A percentile compares a stretch with the other conserved stretches of the same genome.
These are phyloP conservation scores for Austroboletus novae-zelandiae DNA, from an alignment of 1,284 basidiomycete genomes.

Conservation along the genomic window DNA sequence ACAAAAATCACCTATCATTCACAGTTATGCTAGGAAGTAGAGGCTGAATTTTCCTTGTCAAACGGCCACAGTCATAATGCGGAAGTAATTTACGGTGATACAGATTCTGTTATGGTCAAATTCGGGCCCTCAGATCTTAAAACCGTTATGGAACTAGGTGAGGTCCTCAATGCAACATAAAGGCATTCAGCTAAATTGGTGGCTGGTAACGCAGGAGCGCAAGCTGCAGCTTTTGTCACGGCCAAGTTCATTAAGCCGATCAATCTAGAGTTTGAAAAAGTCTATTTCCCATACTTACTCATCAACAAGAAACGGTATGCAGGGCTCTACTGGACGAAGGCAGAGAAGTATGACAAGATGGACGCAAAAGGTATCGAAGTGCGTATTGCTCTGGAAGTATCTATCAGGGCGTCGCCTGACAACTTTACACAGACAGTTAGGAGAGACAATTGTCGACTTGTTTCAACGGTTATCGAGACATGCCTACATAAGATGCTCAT, in stretches of 20 bases:
- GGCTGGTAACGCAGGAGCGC: conserved; percentile 58
- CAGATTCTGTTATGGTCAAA: conserved; percentile 96
- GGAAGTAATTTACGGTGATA: conserved; percentile 94
- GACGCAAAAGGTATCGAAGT: conserved; percentile 98
- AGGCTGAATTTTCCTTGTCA: conserved; percentile 79
- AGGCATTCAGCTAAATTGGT: neutral
- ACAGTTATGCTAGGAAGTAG: conserved; percentile 64
- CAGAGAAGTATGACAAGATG: conserved; percentile 97
- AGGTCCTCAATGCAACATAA: conserved; percentile 15
- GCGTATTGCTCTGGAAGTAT: conserved; percentile 19
- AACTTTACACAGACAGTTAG: conserved; percentile 77
- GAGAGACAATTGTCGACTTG: conserved; percentile 92
- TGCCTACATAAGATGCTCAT: conserved; percentile 97
- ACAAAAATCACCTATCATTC: neutral
- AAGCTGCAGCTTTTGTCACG: conserved; percentile 94
- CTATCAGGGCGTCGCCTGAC: neutral
- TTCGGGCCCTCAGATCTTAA: conserved; percentile 87
- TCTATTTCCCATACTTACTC: conserved; percentile 94
- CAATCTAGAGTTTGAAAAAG: conserved; percentile 98
- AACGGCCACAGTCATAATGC: conserved; percentile 88
- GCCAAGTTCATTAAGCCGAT: conserved; percentile 90
- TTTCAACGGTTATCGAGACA: conserved; percentile 94
- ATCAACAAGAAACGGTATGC: conserved; percentile 98
- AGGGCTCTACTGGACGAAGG: conserved; percentile 91
- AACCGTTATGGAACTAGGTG: conserved; percentile 86